A percentile compares a stretch with the other conserved stretches of the same genome.
phyloP scores from a whole-genome alignment of 2,329 filamentous ascomycete species.

The Shiraia bambusicola region DNA sequence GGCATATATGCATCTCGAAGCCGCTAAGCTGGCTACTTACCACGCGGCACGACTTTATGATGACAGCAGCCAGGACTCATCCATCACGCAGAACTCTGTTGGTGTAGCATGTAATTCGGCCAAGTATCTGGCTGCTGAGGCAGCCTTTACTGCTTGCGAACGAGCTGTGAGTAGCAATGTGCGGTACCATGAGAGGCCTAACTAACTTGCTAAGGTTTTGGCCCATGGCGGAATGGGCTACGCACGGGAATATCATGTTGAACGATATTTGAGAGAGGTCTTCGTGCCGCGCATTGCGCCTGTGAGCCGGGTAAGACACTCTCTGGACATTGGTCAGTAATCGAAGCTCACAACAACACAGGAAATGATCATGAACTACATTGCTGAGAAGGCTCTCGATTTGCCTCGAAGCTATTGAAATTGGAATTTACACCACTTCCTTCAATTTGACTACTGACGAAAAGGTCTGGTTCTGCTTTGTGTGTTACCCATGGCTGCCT shows the following conservation, averaged over 20 bases:
- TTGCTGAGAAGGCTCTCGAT: slow-evolving; percentile 67
- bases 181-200: background rate
- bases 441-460: no score
- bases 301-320: slow-evolving; percentile 52
- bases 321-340: slow-evolving; percentile 2
- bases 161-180: slow-evolving; percentile 46
- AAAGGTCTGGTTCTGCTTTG: no score
- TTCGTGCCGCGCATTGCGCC: slow-evolving; percentile 62
- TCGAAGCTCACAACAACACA: slow-evolving; percentile 48
- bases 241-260: slow-evolving; percentile 63
- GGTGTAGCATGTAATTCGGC: slow-evolving; percentile 59
- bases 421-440: background rate
- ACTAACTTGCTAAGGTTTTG: slow-evolving; percentile 43
- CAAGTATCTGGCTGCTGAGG: slow-evolving; percentile 62
- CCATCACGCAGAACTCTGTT: slow-evolving; percentile 42
- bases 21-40: slow-evolving; percentile 62
- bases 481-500: no score
- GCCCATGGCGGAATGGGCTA: slow-evolving; percentile 65
- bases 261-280: slow-evolving; percentile 60
- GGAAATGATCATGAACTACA: slow-evolving; percentile 79
- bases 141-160: slow-evolving; percentile 62
- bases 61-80: slow-evolving; percentile 35
- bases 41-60: slow-evolving; percentile 62
- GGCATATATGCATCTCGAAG: slow-evolving; percentile 63
- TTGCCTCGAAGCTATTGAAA: slow-evolving; percentile 66